Evolutionary conservation across 1,139 yeast genomes (phyloP), one percentile per base, ranked within the genome.

Genomic region (Suhomyces chickasaworum): DNA sequence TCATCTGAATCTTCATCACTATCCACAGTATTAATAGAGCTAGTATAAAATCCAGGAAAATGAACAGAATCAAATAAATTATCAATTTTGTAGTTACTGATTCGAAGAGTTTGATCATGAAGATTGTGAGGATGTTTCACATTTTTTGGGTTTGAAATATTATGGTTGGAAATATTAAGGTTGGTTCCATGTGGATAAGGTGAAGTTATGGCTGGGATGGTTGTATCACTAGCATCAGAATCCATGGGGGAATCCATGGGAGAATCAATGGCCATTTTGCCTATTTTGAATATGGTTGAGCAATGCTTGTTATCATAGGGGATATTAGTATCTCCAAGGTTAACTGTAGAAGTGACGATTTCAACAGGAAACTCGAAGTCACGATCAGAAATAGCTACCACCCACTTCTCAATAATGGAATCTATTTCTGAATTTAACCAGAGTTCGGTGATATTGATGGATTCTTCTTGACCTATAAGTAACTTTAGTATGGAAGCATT

Each of bases 401-500:
- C 76, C 80, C 80, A 75, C 52, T 74, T 74, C 51, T 75, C 78
- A 20, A 73, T 58, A 4, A 73, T 61, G 3, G 68, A 56, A 30
- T 60, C 55, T 7, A 50, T 49, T 8, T 58, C 55, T 1, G 71
- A 64, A 37, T 55, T 57, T 7, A 68, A 42, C 53, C 55, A 63
- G 5, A 58, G 29, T 6, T 48, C 33, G 13, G 44, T 17, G 17
- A 29, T 13, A 4, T 6, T 13, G 17, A 10, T n/a, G 17, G 37
- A 20, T 15, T 27, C 21, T n/a, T 10, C 16, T 5, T 16, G 6
- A 7, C 16, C 17, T 0, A 31, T 25, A 2, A 49, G 35, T 12
- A 63, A 37, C 38, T 55, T 54, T 22, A 61, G 43, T n/a, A 55
- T 53, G 5, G 66, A 58, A 1, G 56, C 51, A 29, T 50, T 53